These are phyloP conservation scores for Calonectria crousiana DNA, from an alignment of 2,329 filamentous ascomycete species.

Conservation along the genomic window DNA sequence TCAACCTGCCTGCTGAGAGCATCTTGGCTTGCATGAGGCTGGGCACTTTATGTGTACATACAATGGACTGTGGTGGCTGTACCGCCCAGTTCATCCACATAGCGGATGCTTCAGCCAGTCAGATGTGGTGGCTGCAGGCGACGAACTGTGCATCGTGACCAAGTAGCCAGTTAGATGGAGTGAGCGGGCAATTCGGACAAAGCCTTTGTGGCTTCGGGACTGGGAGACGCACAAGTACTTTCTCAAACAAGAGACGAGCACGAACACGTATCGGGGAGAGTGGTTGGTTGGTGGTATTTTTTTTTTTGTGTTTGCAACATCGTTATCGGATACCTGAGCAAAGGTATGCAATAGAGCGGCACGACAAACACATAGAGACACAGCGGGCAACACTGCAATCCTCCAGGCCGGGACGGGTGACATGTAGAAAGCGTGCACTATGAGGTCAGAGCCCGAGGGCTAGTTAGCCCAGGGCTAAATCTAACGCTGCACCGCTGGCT, in stretches of 20 bases:
- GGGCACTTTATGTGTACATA: neutral
- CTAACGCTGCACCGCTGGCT: slow-evolving; percentile 19
- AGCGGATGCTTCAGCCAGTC: slow-evolving; percentile 6
- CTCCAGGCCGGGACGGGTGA: neutral
- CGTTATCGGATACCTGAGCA: neutral
- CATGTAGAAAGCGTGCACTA: neutral
- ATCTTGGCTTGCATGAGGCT: slow-evolving; percentile 17
- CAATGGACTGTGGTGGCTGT: slow-evolving; percentile 24
- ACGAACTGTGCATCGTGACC: neutral
- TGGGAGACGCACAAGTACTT: neutral
- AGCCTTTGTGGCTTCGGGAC: neutral
- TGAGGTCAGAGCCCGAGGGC: neutral
- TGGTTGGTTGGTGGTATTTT: neutral
- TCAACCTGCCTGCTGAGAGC: neutral
- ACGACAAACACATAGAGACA: neutral
- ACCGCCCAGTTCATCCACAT: slow-evolving; percentile 5
- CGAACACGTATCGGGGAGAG: neutral
- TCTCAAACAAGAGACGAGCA: neutral
- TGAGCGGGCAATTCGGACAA: neutral
- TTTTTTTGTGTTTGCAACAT: neutral
- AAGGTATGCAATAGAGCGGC: neutral
- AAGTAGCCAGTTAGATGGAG: slow-evolving; percentile 15
- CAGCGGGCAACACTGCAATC: slow-evolving; percentile 1
- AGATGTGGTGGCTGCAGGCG: neutral
- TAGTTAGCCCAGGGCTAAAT: slow-evolving; percentile 10